Evolutionary conservation across 2,329 filamentous ascomycete genomes (phyloP).

Genomic region (Neonectria magnoliae): DNA sequence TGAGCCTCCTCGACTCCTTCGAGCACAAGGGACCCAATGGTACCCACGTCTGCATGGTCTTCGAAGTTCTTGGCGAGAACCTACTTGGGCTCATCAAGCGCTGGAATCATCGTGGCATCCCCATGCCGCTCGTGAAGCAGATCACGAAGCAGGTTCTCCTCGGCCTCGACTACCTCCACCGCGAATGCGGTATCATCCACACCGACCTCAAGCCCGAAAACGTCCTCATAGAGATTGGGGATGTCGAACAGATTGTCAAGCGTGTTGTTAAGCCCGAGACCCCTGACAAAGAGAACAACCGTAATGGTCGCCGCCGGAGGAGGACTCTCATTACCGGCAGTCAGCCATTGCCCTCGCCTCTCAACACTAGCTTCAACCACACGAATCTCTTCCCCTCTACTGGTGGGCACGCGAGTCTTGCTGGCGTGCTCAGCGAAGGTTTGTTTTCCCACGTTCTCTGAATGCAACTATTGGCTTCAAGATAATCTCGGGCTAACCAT

Average conservation of each 20-base stretch:
- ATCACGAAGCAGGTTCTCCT: conserved; percentile 98
- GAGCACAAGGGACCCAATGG: conserved; percentile 98
- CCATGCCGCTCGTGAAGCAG: conserved; percentile 95
- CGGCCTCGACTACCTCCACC: conserved; percentile 94
- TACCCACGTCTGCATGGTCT: conserved; percentile 98
- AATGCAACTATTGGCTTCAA: not conserved
- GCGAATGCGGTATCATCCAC: conserved; percentile 98
- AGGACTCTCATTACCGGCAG: conserved; percentile 96
- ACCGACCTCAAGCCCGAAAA: conserved; percentile 98
- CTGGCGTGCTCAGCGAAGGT: conserved; percentile 86
- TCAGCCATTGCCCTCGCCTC: conserved; percentile 92
- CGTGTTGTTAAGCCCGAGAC: conserved; percentile 88
- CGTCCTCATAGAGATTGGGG: conserved; percentile 97
- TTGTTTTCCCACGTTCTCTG: conserved; percentile 44
- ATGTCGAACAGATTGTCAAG: conserved; percentile 98
- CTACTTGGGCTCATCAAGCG: conserved; percentile 94
- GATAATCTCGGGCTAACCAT: conserved; percentile 22
- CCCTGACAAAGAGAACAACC: conserved; percentile 83
- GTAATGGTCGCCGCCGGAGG: conserved; percentile 88
- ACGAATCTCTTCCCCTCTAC: conserved; percentile 74
- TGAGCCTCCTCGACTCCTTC: conserved; percentile 95
- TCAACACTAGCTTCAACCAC: conserved; percentile 90
- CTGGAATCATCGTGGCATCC: conserved; percentile 98
- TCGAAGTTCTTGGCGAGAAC: conserved; percentile 97
- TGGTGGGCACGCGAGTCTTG: conserved; percentile 78